Evolutionary conservation across 768 basidiomycete species (phyloP).

Genomic region (Sarcomyxa edulis): DNA sequence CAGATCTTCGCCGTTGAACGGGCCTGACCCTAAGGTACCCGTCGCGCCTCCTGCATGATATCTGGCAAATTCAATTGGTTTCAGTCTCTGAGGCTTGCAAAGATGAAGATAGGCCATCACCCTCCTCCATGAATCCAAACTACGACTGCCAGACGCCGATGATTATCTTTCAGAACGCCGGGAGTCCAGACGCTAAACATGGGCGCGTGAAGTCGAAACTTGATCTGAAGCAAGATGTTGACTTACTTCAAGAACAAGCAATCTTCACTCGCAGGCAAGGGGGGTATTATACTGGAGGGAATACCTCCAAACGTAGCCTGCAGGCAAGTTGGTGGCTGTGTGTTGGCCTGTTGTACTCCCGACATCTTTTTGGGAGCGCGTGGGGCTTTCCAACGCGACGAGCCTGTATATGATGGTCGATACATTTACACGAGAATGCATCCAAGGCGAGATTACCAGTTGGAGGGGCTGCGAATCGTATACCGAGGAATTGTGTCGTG

Average conservation of each 20-base stretch:
- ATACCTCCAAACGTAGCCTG: slow-evolving; percentile 27
- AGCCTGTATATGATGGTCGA: too few relatives aligned
- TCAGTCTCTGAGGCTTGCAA: neutral
- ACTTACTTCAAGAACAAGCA: slow-evolving; percentile 35
- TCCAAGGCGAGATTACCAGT: slow-evolving; percentile 20
- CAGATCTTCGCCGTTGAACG: slow-evolving; percentile 6
- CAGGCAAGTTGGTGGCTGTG: slow-evolving; percentile 27
- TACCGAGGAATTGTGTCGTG: slow-evolving; percentile 32
- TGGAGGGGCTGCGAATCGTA: slow-evolving; percentile 48
- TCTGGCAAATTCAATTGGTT: neutral
- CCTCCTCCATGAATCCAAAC: slow-evolving; percentile 10
- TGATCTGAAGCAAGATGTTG: too few relatives aligned
- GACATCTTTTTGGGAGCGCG: slow-evolving; percentile 18
- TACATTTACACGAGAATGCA: too few relatives aligned
- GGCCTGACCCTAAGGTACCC: too few relatives aligned
- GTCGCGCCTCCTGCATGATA: slow-evolving; percentile 6
- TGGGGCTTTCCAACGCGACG: slow-evolving; percentile 31
- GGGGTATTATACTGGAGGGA: slow-evolving; percentile 25
- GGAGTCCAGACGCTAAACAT: too few relatives aligned
- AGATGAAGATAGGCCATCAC: neutral
- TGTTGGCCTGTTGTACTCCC: slow-evolving; percentile 26
- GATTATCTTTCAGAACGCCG: slow-evolving; percentile 13
- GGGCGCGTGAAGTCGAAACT: too few relatives aligned
- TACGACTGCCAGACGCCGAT: slow-evolving; percentile 13
- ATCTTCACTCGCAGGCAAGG: slow-evolving; percentile 22